Evolutionary conservation across 1,284 basidiomycete genomes (phyloP), one percentile per base, ranked within the genome.

Genomic region (Cryptococcus sp.): DNA sequence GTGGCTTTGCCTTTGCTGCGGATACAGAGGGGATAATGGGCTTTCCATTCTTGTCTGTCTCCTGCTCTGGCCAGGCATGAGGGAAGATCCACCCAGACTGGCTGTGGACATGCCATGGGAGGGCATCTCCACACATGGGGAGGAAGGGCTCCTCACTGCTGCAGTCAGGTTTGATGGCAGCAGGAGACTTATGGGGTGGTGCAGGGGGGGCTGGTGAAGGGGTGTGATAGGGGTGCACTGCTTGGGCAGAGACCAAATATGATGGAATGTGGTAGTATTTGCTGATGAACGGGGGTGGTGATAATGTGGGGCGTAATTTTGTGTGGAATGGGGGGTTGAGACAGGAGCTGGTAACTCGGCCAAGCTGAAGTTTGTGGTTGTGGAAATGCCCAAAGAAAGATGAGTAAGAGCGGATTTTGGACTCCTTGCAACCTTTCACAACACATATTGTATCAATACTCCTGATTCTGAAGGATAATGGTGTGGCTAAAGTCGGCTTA

Each of bases 11-110:
- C 40, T 37, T 24, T 9, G 11, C 35, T 16, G 42, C 35, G 13
- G 49, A 50, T 4, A 50, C 20, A n/a, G 45, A 52, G 18, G 55
- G 55, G 16, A 56, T 47, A 16, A 56, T 47, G 6, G 35, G 35
- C 13, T 49, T 36, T 12, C 50, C 50, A 9, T 9, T 9, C 9
- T 7, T 23, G 13, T 45, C 35, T 20, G 24, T 56, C 55, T 28
- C 21, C 42, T 42, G 45, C 55, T n/a, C 36, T 28, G 28, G 18
- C 39, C 24, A 37, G 33, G 49, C 43, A 42, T 47, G 46, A 15
- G 57, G 57, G 53, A 59, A 59, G 36, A 59, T 59, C 38, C 52
- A 55, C 12, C 57, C 42, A 16, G 57, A 52, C n/a, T 15, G 39
- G 37, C 36, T n/a, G 39, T 35, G 36, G 21, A 48, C 44, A 13